Evolutionary conservation across 2,329 filamentous ascomycete species (phyloP), one percentile per base, ranked within the genome.

Genomic region (Colletotrichum chrysophilum): DNA sequence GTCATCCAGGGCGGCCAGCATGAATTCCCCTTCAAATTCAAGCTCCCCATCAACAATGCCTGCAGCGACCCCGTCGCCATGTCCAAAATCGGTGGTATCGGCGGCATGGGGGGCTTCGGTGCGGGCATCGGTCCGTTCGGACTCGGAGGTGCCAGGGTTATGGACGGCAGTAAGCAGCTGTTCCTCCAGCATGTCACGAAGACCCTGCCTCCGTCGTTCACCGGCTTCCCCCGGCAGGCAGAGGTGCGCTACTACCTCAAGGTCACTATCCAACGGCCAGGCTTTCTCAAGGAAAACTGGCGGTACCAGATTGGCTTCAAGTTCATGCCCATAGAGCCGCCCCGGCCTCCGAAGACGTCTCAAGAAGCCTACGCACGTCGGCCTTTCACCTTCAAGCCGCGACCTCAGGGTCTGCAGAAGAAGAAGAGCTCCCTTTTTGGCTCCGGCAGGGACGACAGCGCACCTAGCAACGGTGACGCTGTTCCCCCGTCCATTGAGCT

Each of bases 191-290:
- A 99, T 86, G 92, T 97, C 77, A 97, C 94, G 81, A 92, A 93
- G 79, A 98, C 96, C 0, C 88, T 99, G 13, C 97, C 97, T 7
- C 97, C 97, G 0, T 97, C 96, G 6, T 87, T 98, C 70, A 94
- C 91, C n/a, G 95, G 95, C 4, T 96, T 97, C 78, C 95, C 95
- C 0, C 94, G 93, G 36, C 92, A 96, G 83, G 96, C 96, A 26
- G 96, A 98, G 84, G 96, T 98, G 76, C 91, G 93, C 79, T 99
- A 99, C 85, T 99, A 95, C 82, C 90, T 98, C 82, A 99, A 99
- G 84, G 95, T 94, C n/a, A 98, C 97, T 0, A 93, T 98, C 7
- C 95, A 96, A 80, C 90, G 96, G n/a, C 95, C 96, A 0, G 93
- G 94, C 16, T 89, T 98, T 75, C 95, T 97, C 85, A 96, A 96